Evolutionary conservation across 331 rosid genomes (phyloP), one percentile per base, ranked within the genome.

Genomic region (Telfairia occidentalis): DNA sequence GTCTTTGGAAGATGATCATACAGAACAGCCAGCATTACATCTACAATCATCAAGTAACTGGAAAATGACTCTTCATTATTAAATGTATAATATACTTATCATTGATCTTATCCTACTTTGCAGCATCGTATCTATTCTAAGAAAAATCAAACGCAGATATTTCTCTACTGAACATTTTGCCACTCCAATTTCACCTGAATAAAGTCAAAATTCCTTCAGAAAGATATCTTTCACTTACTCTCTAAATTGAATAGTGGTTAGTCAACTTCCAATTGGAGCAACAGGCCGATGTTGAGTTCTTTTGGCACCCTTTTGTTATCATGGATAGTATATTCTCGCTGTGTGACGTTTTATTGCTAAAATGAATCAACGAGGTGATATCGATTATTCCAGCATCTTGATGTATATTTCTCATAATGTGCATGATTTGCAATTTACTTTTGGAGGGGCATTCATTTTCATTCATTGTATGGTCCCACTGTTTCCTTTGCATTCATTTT

Each of bases 351-450:
- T 37, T 9, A 37, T 60, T 32, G 69, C 69, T n/a, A 34, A 19
- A 37, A 32, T 32, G 23, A 32, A 38, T 65, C 52, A 12, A 38
- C 50, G 4, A 40, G 73, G 52, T 38, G 9, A 83, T 82, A 76
- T 83, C 86, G 90, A 50, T 35, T 5, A 48, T 30, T 73, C 19
- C n/a, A 32, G n/a, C 45, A 10, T 73, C 19, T 66, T 67, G 52
- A 37, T 13, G 26, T 2, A 48, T 32, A 7, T 30, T 2, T 29
- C 38, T 30, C 63, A n/a, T 30, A 9, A 46, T 2, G 42, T 46
- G 42, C 42, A 71, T 19, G 9, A 9, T 65, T 69, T 69, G 74
- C 13, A 67, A 15, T 29, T 8, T 40, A 67, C 15, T 65, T 65
- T 40, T 34, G 71, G 18, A 0, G 38, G 69, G 66, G 69, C 19